Conservation (phyloP, 306 rosid species). For the Acacia melanoxylon region DNA sequence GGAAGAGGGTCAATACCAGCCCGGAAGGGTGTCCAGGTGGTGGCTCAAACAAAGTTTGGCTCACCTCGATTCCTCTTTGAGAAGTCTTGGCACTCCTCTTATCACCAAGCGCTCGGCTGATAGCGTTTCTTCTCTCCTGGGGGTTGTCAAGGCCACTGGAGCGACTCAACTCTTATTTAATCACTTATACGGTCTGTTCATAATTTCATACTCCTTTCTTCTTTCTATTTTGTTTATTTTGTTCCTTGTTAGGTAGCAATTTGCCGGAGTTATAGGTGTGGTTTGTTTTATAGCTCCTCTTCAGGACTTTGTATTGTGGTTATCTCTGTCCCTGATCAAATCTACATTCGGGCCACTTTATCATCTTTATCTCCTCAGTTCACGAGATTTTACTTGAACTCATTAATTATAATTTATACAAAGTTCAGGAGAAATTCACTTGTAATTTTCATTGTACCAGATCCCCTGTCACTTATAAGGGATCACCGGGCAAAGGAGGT, state of each 20-base stretch:
- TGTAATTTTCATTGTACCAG: conserved; percentile 45
- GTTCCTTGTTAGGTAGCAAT: not conserved
- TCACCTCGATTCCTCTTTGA: conserved; percentile 81
- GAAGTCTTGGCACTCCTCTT: conserved; percentile 75
- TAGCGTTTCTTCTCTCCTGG: conserved; percentile 78
- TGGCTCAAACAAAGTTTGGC: conserved; percentile 95
- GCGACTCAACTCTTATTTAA: conserved; percentile 93
- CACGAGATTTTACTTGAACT: not conserved
- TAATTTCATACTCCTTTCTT: conserved; percentile 8
- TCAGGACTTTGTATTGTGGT: not conserved
- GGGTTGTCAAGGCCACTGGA: conserved; percentile 76
- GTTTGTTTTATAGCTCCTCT: not conserved
- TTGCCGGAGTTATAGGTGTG: not conserved
- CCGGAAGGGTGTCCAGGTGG: conserved; percentile 97
- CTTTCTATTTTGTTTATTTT: not conserved
- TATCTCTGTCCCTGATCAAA: not conserved
- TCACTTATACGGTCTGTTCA: conserved; percentile 84
- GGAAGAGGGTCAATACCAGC: conserved; percentile 85
- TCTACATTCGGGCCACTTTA: not conserved
- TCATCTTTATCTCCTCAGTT: conserved; percentile 5
- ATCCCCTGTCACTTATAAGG: conserved; percentile 94
- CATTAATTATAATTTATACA: not conserved
- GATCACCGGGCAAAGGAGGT: conserved; percentile 93
- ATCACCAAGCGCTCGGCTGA: conserved; percentile 77
- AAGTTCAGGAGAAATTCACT: conserved; percentile 16